Evolutionary conservation across 2,329 filamentous ascomycete species (phyloP), one percentile per base, ranked within the genome.

Genomic region (Dryadomyces sulphureus): DNA sequence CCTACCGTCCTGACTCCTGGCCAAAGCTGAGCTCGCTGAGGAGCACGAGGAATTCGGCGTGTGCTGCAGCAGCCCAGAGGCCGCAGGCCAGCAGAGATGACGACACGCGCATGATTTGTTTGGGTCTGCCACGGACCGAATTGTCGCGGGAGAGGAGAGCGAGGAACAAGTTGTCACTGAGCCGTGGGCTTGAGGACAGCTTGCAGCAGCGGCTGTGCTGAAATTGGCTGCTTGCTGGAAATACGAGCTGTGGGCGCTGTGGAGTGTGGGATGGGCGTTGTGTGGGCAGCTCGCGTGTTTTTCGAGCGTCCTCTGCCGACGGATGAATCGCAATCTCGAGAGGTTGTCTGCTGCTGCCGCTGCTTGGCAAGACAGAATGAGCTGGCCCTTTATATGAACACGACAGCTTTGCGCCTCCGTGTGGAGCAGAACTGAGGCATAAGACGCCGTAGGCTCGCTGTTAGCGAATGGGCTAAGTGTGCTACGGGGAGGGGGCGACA

Each of bases 21-120:
- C 87, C 87, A 60, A 93, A 93, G 60, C 84, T 89, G 42, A 87
- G 72, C 56, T 79, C 77, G 53, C 78, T 81, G 57, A 86, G 27
- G 27, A 32, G n/a, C n/a, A n/a, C 73, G 45, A 86, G 67, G 55
- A 75, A 78, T 56, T 84, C 76, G 32, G 81, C 80, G 45, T 73
- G 69, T 32, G 66, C 67, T 41, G 67, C 54, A 55, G 50, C 53
- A 55, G 50, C 53, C n/a, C 50, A 19, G 25, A 55, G 45, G 45
- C 46, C 32, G 48, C 46, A 52, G n/a, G 52, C 52, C 41, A 53
- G 43, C 6, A 43, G 42, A 11, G 43, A 14, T 19, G 51, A 35
- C 17, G 50, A 21, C n/a, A 32, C 27, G 19, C 50, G 52, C 52
- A 55, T 54, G 21, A 38, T 24, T 40, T 30, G 11, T 39, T 17